A percentile compares a stretch with the other conserved stretches of the same genome.
These are phyloP conservation scores for Xenosphaeropsis pyriputrescens DNA, from an alignment of 2,329 filamentous ascomycete species.

Conservation along the genomic window DNA sequence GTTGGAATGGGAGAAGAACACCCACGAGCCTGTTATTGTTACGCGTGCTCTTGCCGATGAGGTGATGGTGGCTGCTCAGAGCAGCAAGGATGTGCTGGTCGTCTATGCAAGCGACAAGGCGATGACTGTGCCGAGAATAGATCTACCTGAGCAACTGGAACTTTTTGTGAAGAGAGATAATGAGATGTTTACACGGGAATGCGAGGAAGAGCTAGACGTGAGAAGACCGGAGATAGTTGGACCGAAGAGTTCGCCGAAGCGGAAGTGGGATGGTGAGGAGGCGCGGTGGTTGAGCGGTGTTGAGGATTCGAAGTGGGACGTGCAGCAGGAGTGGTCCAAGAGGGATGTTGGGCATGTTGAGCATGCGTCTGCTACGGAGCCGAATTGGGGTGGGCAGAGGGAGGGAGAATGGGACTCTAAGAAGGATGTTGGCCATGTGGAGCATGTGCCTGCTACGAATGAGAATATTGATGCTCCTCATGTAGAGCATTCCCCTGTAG, in stretches of 20 bases:
- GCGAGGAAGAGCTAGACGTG: neutral
- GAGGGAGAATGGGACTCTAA: too few species aligned
- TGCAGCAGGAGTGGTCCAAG: too few species aligned
- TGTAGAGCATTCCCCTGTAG: too few species aligned
- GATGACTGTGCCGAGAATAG: conserved; percentile 18
- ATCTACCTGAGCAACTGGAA: conserved; percentile 24
- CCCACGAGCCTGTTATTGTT: conserved; percentile 26
- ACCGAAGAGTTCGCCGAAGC: conserved; percentile 3
- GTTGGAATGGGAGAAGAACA: conserved; percentile 25
- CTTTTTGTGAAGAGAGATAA: conserved; percentile 25
- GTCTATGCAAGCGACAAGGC: conserved; percentile 39
- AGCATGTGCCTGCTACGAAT: too few species aligned
- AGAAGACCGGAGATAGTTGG: neutral
- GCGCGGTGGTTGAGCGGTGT: too few species aligned
- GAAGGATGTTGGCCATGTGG: too few species aligned
- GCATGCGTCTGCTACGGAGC: too few species aligned
- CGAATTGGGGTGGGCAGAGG: too few species aligned
- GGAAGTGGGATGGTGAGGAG: conserved; percentile 4
- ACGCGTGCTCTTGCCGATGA: conserved; percentile 32
- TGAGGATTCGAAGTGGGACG: too few species aligned
- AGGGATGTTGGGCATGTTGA: too few species aligned
- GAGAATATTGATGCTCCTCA: too few species aligned
- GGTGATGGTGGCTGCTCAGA: conserved; percentile 28
- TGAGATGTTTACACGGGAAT: conserved; percentile 1
- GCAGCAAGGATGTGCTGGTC: conserved; percentile 30